Evolutionary conservation across 1,284 basidiomycete species (phyloP).

Genomic region (Rhodotorula sp.): DNA sequence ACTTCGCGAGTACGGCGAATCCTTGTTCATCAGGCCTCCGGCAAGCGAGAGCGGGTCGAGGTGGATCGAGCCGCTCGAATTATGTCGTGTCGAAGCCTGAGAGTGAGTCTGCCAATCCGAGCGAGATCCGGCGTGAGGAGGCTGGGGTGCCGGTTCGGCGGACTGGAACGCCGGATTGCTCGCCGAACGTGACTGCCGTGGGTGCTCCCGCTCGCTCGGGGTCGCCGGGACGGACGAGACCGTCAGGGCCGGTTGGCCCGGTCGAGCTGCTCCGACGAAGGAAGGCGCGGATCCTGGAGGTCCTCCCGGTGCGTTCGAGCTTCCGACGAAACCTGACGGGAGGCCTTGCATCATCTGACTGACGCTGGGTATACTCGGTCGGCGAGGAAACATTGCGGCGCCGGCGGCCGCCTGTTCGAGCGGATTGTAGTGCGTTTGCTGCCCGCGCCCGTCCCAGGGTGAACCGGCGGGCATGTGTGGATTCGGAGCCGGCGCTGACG

Average conservation of each 20-base stretch:
- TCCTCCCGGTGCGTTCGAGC: neutral
- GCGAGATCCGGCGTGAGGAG: neutral
- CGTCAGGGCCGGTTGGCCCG: slow-evolving; percentile 1
- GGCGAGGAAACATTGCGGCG: slow-evolving; percentile 2
- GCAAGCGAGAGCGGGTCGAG: slow-evolving; percentile 23
- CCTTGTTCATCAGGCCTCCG: slow-evolving; percentile 12
- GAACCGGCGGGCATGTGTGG: neutral
- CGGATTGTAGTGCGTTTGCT: neutral
- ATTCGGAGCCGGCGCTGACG: neutral
- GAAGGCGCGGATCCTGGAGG: neutral
- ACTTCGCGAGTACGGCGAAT: slow-evolving; percentile 80
- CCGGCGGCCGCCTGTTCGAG: slow-evolving; percentile 1
- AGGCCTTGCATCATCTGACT: slow-evolving; percentile 35
- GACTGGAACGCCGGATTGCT: neutral
- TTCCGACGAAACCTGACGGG: slow-evolving; percentile 9
- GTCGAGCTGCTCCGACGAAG: neutral
- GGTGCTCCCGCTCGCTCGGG: slow-evolving; percentile 3
- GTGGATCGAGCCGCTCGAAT: slow-evolving; percentile 23
- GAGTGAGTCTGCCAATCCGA: neutral
- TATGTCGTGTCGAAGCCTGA: slow-evolving; percentile 12
- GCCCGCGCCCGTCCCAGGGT: slow-evolving; percentile 1
- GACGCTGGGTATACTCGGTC: slow-evolving; percentile 34
- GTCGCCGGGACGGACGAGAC: slow-evolving; percentile 13
- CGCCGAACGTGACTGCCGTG: neutral
- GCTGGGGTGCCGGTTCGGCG: neutral